Percentiles rank a stretch among this genome's conserved stretches.
Evolutionary conservation across 768 basidiomycete species (phyloP).

Genomic region (Mycena maculata): DNA sequence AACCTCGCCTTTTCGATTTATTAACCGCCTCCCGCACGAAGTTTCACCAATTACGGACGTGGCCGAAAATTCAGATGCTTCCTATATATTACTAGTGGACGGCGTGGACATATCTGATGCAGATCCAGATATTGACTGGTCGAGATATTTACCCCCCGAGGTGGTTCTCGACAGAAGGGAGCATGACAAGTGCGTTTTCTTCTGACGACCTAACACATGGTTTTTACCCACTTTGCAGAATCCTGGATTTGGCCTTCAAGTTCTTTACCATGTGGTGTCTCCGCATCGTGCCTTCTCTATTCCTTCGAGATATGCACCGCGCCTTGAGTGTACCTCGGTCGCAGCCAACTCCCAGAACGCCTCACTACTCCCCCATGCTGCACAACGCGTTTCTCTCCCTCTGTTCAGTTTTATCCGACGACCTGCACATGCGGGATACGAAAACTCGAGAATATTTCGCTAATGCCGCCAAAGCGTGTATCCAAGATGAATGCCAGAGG

Average conservation of each 20-base stretch:
- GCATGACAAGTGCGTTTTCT: conserved; percentile 36
- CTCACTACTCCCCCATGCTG: conserved; percentile 64
- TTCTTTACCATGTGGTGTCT: conserved; percentile 54
- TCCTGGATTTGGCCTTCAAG: conserved; percentile 53
- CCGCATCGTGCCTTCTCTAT: conserved; percentile 53
- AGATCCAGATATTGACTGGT: conserved; percentile 31
- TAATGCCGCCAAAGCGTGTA: conserved; percentile 27
- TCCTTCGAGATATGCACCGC: conserved; percentile 56
- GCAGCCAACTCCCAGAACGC: conserved; percentile 41
- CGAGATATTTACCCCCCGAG: conserved; percentile 21
- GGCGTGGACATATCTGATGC: conserved; percentile 8
- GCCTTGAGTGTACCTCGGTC: conserved; percentile 43
- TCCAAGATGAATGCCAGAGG: conserved; percentile 32
- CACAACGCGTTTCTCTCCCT: conserved; percentile 40
- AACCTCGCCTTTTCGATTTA: conserved; percentile 19
- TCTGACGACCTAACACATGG: no score
- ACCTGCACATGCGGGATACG: conserved; percentile 27
- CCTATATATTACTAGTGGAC: conserved; percentile 30
- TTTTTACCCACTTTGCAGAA: conserved; percentile 33
- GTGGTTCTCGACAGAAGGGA: conserved; percentile 23
- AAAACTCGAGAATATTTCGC: conserved; percentile 30
- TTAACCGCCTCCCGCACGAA: neutral
- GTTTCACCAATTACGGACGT: neutral
- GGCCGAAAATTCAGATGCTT: conserved; percentile 3
- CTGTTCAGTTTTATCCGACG: conserved; percentile 33